Conservation (phyloP, 345 rosid genomes). For the Gossypium bickii region DNA sequence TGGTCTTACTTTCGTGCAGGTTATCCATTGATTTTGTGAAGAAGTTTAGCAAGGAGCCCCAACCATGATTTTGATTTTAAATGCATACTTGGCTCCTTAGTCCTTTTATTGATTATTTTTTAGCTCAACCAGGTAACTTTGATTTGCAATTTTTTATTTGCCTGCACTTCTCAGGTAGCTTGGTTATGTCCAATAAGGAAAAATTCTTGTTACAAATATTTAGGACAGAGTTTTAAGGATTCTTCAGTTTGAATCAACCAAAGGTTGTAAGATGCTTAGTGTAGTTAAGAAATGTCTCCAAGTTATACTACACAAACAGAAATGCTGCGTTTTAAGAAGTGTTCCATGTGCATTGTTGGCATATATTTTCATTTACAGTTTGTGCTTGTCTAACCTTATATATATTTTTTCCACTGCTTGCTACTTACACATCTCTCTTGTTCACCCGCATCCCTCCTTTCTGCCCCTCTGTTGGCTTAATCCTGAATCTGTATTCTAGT, state of each 20-base stretch:
- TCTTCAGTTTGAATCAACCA: slow-evolving; percentile 17
- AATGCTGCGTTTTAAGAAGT: neutral
- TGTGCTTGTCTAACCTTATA: neutral
- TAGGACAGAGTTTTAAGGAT: slow-evolving; percentile 11
- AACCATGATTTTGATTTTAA: slow-evolving; percentile 6
- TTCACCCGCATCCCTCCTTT: neutral
- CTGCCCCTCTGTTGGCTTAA: neutral
- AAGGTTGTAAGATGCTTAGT: slow-evolving; percentile 17
- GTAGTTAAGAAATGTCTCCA: neutral
- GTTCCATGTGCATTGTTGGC: neutral
- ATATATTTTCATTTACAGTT: neutral
- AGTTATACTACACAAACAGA: slow-evolving; percentile 8
- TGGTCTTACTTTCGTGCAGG: slow-evolving; percentile 22
- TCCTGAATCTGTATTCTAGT: neutral
- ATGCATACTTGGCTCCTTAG: neutral
- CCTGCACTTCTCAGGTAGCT: slow-evolving; percentile 36
- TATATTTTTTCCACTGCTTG: neutral
- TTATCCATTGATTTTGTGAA: slow-evolving; percentile 15
- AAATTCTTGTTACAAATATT: slow-evolving; percentile 8
- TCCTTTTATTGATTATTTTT: slow-evolving; percentile 28
- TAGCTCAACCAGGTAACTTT: slow-evolving; percentile 35
- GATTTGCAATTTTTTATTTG: slow-evolving; percentile 31
- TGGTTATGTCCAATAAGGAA: slow-evolving; percentile 31
- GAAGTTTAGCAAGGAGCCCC: neutral
- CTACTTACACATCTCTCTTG: neutral